Conservation (phyloP, 192 early-diverging fungal species). For the Kappamyces sp. region DNA sequence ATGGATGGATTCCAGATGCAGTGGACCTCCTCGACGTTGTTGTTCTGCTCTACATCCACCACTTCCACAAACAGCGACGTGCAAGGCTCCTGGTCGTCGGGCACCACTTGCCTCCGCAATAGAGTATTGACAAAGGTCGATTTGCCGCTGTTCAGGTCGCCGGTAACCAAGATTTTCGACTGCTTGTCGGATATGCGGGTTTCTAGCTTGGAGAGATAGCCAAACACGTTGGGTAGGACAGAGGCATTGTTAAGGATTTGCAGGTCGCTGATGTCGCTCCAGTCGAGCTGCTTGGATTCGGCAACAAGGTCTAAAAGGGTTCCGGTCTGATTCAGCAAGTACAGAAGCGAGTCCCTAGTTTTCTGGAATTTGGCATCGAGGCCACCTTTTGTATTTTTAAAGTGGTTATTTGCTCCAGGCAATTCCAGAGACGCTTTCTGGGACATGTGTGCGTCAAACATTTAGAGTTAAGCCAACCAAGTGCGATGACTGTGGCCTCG, state of each 20-base stretch:
- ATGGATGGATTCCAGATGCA: slow-evolving; percentile 75
- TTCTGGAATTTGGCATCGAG: slow-evolving; percentile 6
- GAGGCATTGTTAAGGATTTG: background rate
- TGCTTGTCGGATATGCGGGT: slow-evolving; percentile 82
- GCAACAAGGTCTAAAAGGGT: slow-evolving; percentile 8
- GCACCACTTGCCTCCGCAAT: slow-evolving; percentile 81
- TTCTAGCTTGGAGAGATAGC: slow-evolving; percentile 73
- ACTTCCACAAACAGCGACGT: slow-evolving; percentile 96
- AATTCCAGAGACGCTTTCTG: background rate
- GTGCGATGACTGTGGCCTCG: background rate
- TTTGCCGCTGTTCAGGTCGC: slow-evolving; percentile 97
- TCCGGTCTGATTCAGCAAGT: slow-evolving; percentile 4
- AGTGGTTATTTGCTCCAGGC: no score
- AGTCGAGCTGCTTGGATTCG: background rate
- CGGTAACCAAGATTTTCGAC: slow-evolving; percentile 92
- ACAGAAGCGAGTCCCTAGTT: slow-evolving; percentile 7
- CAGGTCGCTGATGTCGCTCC: background rate
- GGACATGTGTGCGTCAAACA: slow-evolving; percentile 2
- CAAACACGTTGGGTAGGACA: slow-evolving; percentile 1
- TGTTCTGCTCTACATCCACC: slow-evolving; percentile 84
- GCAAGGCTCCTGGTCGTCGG: slow-evolving; percentile 96
- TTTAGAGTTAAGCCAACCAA: slow-evolving; percentile 11
- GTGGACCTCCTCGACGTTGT: slow-evolving; percentile 86
- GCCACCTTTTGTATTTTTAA: no score
- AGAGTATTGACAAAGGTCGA: slow-evolving; percentile 95